Conservation (phyloP, 306 rosid species). For the Prunus kanzakura region DNA sequence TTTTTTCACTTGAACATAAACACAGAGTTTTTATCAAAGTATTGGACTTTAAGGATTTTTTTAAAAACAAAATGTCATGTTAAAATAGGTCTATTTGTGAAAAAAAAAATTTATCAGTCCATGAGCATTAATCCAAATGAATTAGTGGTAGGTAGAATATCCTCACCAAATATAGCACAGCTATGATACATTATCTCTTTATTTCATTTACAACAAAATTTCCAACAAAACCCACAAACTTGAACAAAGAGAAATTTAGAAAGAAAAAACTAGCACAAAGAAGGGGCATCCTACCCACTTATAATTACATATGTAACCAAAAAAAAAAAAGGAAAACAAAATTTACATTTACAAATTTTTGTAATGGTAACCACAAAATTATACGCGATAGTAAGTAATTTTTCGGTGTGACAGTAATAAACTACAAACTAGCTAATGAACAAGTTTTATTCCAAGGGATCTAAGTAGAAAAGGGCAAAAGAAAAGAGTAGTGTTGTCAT, state of each 20-base stretch:
- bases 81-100: no score
- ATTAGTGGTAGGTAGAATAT: not conserved
- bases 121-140: not conserved
- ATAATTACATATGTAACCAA: not conserved
- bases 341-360: constrained; percentile 6
- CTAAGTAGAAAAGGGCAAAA: no score
- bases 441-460: not conserved
- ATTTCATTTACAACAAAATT: not conserved
- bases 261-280: no score
- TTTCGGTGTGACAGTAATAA: not conserved
- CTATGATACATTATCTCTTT: not conserved
- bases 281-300: no score
- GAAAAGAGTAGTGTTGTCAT: constrained; percentile 16
- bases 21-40: no score
- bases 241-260: not conserved
- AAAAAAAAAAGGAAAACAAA: not conserved
- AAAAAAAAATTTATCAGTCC: no score
- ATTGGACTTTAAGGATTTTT: no score
- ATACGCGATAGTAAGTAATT: no score
- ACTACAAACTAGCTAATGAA: not conserved
- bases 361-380: not conserved
- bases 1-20: no score
- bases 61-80: no score
- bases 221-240: not conserved
- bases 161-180: not conserved